phyloP scores from a whole-genome alignment of 768 basidiomycete genomes.

The Boletus tylopilopsis region DNA sequence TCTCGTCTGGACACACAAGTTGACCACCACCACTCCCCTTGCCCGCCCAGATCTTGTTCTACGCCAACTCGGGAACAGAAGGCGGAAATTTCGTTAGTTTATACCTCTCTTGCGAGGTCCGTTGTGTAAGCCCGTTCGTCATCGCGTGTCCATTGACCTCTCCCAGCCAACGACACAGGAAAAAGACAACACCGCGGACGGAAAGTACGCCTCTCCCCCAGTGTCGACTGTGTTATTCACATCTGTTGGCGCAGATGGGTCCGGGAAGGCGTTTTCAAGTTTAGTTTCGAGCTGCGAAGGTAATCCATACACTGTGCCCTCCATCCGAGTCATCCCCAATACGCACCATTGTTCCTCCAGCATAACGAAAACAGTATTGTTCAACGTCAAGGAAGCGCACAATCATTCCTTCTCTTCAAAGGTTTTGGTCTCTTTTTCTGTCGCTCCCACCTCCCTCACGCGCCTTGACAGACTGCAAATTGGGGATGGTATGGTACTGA shows the following conservation, averaged over 20 bases:
- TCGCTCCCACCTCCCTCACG: constrained; percentile 8
- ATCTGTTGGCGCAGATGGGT: constrained; percentile 53
- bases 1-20: neutral
- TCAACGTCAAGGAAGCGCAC: constrained; percentile 71
- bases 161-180: constrained; percentile 73
- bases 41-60: constrained; percentile 66
- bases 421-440: constrained; percentile 21
- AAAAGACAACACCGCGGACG: constrained; percentile 59
- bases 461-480: constrained; percentile 59
- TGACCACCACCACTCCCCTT: neutral
- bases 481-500: constrained; percentile 70
- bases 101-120: constrained; percentile 79
- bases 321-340: neutral
- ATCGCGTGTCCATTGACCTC: constrained; percentile 2
- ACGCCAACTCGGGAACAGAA: constrained; percentile 73
- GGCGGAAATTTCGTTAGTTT: constrained; percentile 64
- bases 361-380: constrained; percentile 48
- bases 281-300: constrained; percentile 80
- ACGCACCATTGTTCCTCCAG: constrained; percentile 11
- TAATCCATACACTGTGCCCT: constrained; percentile 19
- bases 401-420: constrained; percentile 81
- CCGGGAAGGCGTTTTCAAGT: constrained; percentile 83
- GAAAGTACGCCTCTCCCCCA: constrained; percentile 40
- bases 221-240: neutral
- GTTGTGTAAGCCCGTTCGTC: constrained; percentile 19